phyloP scores from a whole-genome alignment of 345 rosid genomes.

The Euclidium syriacum region DNA sequence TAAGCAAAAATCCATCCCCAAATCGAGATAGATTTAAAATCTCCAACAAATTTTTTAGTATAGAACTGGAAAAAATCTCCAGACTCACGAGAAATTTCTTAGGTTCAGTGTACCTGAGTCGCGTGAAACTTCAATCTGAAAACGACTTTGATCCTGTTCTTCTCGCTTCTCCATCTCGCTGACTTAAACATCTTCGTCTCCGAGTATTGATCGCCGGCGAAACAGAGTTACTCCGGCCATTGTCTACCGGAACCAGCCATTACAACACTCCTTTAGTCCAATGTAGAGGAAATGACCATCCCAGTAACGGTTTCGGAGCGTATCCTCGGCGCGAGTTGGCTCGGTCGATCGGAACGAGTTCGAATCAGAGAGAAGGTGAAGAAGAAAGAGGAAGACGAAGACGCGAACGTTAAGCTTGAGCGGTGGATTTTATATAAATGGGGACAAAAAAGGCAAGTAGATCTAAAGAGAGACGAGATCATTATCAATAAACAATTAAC shows the following conservation, averaged over 20 bases:
- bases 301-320: neutral
- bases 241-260: slow-evolving; percentile 30
- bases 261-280: slow-evolving; percentile 20
- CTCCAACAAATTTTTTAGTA: neutral
- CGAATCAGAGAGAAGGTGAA: slow-evolving; percentile 18
- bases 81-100: neutral
- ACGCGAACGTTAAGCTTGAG: slow-evolving; percentile 22
- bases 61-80: too few species aligned
- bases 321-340: slow-evolving; percentile 9
- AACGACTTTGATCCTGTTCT: slow-evolving; percentile 68
- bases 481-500: neutral
- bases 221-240: slow-evolving; percentile 25
- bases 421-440: slow-evolving; percentile 33
- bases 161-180: slow-evolving; percentile 74
- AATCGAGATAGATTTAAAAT: neutral
- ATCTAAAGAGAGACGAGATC: slow-evolving; percentile 37
- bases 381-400: slow-evolving; percentile 10
- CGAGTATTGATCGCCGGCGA: slow-evolving; percentile 9
- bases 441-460: slow-evolving; percentile 28
- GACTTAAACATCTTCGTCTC: slow-evolving; percentile 63
- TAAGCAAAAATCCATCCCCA: neutral
- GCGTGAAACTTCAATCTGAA: slow-evolving; percentile 85
- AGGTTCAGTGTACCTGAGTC: slow-evolving; percentile 52
- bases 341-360: slow-evolving; percentile 23
- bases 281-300: slow-evolving; percentile 16